A percentile compares a stretch with the other conserved stretches of the same genome.
Conservation (phyloP, 345 rosid genomes). For the Eucalyptus urophylla region DNA sequence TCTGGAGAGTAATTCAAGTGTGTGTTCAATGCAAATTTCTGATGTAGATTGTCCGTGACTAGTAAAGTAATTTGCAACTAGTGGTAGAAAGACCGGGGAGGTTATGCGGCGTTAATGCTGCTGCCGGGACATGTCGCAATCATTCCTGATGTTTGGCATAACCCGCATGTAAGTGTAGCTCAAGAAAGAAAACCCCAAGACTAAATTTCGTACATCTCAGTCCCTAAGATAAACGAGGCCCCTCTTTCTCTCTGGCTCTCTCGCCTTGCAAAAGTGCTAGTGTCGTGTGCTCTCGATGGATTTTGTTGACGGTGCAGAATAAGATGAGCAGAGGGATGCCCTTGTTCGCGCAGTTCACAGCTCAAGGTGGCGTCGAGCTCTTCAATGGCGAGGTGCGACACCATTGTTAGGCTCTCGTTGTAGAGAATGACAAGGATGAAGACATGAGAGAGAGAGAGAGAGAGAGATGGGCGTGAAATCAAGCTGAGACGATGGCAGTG, state of each 20-base stretch:
- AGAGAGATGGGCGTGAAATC: background rate
- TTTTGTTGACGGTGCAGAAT: background rate
- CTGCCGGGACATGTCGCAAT: fast-evolving
- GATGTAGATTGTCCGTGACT: background rate
- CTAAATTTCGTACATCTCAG: background rate
- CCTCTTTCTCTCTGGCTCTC: background rate
- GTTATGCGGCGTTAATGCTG: background rate
- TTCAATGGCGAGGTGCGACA: background rate
- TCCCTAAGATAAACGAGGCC: background rate
- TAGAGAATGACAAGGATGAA: background rate
- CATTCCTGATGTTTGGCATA: background rate
- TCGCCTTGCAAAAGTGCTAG: background rate
- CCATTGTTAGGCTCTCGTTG: background rate
- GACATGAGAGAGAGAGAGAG: background rate
- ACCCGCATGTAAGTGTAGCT: background rate
- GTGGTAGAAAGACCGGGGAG: background rate
- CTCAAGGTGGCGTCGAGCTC: background rate
- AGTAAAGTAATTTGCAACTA: background rate
- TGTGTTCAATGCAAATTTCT: background rate
- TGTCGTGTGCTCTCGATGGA: background rate
- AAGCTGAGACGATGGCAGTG: background rate
- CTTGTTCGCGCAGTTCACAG: background rate
- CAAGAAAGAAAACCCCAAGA: background rate
- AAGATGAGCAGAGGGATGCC: background rate
- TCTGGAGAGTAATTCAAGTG: background rate